These are phyloP conservation scores for Entophlyctis luteolus DNA, from an alignment of 192 early-diverging fungal species.

Conservation along the genomic window DNA sequence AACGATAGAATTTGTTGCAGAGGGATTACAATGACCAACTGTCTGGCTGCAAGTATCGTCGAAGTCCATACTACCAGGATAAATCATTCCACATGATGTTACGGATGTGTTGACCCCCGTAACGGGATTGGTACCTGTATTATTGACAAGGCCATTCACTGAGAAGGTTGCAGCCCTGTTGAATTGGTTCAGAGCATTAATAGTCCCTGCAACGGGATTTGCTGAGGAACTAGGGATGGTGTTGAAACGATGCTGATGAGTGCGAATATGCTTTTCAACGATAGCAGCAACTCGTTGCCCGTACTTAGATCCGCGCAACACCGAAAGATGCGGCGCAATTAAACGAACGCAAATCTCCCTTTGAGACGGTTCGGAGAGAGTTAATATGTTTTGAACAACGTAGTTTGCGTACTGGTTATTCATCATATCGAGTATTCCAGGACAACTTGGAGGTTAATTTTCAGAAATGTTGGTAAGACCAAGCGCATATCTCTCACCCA, in stretches of 20 bases:
- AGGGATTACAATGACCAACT: no score
- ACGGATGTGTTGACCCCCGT: no score
- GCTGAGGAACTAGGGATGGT: constrained; percentile 6
- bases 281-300: constrained; percentile 64
- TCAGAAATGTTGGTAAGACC: constrained; percentile 6
- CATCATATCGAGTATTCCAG: constrained; percentile 67
- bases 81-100: no score
- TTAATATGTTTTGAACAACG: constrained; percentile 71
- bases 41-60: no score
- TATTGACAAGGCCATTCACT: no score
- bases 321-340: constrained; percentile 65
- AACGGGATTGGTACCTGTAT: no score
- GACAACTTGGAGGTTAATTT: constrained; percentile 30
- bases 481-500: constrained; percentile 20
- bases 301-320: constrained; percentile 66
- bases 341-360: constrained; percentile 53
- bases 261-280: constrained; percentile 47
- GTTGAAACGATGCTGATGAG: constrained; percentile 28
- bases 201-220: not conserved
- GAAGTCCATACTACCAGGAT: no score
- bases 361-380: constrained; percentile 53
- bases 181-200: not conserved
- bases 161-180: no score
- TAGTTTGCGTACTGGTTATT: constrained; percentile 78
- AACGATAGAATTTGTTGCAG: no score